Percentiles rank a stretch among this genome's conserved stretches.
phyloP scores from a whole-genome alignment of 2,329 filamentous ascomycete genomes.

The Cytospora chrysosperma region DNA sequence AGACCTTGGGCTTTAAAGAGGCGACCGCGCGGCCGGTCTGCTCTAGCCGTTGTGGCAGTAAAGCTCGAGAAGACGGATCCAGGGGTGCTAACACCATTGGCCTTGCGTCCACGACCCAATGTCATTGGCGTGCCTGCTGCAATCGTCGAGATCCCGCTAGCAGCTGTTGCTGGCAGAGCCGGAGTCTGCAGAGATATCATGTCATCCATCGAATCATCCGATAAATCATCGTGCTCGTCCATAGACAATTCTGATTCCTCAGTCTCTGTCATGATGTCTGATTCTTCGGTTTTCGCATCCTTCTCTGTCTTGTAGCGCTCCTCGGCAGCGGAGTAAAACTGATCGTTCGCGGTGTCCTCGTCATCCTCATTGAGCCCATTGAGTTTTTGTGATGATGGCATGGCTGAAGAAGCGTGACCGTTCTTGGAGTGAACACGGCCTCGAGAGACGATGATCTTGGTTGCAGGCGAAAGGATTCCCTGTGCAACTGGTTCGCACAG shows the following conservation, averaged over 20 bases:
- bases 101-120: slow-evolving; percentile 60
- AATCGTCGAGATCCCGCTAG: slow-evolving; percentile 76
- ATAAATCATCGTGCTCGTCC: slow-evolving; percentile 72
- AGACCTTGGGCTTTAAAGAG: slow-evolving; percentile 83
- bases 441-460: slow-evolving; percentile 78
- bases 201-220: slow-evolving; percentile 89
- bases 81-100: slow-evolving; percentile 76
- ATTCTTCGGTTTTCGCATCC: slow-evolving; percentile 57
- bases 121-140: slow-evolving; percentile 80
- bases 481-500: slow-evolving; percentile 95
- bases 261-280: slow-evolving; percentile 59
- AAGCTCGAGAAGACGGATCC: slow-evolving; percentile 88
- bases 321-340: slow-evolving; percentile 90
- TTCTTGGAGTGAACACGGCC: slow-evolving; percentile 58
- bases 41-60: slow-evolving; percentile 78
- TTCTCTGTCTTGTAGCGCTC: slow-evolving; percentile 65
- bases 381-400: slow-evolving; percentile 50
- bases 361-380: slow-evolving; percentile 62
- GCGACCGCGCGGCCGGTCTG: slow-evolving; percentile 69
- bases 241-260: slow-evolving; percentile 60
- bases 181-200: slow-evolving; percentile 88
- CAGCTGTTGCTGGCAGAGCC: slow-evolving; percentile 71
- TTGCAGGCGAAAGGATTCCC: slow-evolving; percentile 72
- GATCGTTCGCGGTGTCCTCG: slow-evolving; percentile 83
- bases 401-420: slow-evolving; percentile 44